Base-by-base conservation (phyloP, 2,329 filamentous ascomycete species). In the Epichloe amarillans region DNA sequence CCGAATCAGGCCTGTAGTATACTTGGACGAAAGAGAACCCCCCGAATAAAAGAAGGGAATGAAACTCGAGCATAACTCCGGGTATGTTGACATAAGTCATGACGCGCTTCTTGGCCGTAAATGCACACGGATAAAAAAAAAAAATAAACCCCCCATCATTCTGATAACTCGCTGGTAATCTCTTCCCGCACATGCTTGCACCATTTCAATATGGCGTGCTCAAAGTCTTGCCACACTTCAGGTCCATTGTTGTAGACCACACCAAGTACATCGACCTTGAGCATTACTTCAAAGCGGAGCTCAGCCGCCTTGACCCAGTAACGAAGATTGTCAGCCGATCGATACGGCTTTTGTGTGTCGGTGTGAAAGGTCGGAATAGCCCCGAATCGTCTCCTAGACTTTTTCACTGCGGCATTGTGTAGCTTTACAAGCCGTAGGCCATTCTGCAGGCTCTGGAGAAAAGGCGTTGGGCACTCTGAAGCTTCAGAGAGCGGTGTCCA, bases 291-390 rank as follows among this genome's bases (percentile, higher is more conserved):
- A 83, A 91, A 98, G 50, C 93, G 82, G 52, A 97, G 74, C 69
- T 98, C 90, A 7, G 90, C 89, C 1, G 91, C 93, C 71, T 98
- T 98, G 68, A 86, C 79, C 91, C 93, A 98, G 72, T 86, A 98
- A 40, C 89, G 81, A 54, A 98, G 75, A 65, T 98, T 98, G 59
- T 98, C 93, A 3, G 90, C 88, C 55, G 84, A 84, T 46, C 93
- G 84, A 66, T 98, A 98, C 0, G 93, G 93, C 69, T 97, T 97
- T 53, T 82, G 83, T 10, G 93, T 91, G 66, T 98, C 89, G n/a
- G 82, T 83, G 65, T 97, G 93, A 66, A 85, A 96, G 10, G 79
- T 78, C 52, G 88, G 88, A 62, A 98, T 96, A 55, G 87, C 80
- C 49, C 90, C 89, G 64, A 97, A 97, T 7, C 86, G 86, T 33